phyloP scores from a whole-genome alignment of 2,329 filamentous ascomycete genomes.

The Metarhizium humberi region DNA sequence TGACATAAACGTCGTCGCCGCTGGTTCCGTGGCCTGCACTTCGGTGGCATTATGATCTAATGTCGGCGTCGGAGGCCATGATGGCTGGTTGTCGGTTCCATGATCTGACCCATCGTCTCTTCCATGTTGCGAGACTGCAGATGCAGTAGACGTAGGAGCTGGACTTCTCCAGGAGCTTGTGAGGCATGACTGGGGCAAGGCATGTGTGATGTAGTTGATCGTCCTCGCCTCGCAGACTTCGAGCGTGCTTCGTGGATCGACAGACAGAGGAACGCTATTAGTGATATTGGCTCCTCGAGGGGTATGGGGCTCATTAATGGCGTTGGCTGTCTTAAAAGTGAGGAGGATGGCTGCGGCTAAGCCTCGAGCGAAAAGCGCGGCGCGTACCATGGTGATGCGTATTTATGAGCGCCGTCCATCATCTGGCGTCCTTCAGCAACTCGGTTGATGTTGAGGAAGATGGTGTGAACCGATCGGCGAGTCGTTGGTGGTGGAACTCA shows the following conservation, averaged over 20 bases:
- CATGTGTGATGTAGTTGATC: conserved; percentile 76
- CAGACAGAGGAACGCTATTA: not conserved
- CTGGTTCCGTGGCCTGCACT: conserved; percentile 5
- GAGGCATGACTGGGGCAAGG: conserved; percentile 66
- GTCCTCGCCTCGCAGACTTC: conserved; percentile 47
- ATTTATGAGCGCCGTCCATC: conserved; percentile 3
- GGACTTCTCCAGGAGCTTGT: conserved; percentile 47
- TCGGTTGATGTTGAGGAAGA: not conserved
- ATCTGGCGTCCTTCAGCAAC: not conserved
- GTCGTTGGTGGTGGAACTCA: not conserved
- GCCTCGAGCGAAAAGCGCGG: not conserved
- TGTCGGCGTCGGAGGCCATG: not conserved
- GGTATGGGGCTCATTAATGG: not conserved
- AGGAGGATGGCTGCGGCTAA: conserved; percentile 1
- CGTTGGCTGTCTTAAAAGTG: not conserved
- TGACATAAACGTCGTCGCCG: conserved; percentile 62
- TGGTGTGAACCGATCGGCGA: not conserved
- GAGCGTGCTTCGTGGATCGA: not conserved
- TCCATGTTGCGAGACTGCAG: not conserved
- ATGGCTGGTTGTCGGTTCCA: not conserved
- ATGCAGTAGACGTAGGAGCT: conserved; percentile 8
- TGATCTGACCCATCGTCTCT: not conserved
- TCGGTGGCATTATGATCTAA: conserved; percentile 1
- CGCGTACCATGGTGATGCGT: conserved; percentile 6
- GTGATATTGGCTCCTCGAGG: not conserved